Evolutionary conservation across 1,139 yeast genomes (phyloP).

Genomic region (Saccharomyces hybrid): DNA sequence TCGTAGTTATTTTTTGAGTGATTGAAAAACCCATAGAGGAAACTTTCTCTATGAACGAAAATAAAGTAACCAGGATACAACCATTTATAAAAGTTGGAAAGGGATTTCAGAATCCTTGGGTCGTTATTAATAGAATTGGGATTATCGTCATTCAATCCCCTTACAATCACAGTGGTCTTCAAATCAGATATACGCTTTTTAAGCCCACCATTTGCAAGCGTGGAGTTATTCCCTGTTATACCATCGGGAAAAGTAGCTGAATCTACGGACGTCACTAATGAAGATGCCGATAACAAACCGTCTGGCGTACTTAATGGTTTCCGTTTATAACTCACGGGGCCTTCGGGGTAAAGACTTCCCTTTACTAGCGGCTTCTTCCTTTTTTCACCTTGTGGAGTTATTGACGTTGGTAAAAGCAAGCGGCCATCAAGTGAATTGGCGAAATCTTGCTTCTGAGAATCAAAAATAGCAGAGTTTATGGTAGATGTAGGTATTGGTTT

Average conservation of each 20-base stretch:
- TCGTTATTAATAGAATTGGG: conserved; percentile 23
- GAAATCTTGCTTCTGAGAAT: background rate
- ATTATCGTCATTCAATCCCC: conserved; percentile 33
- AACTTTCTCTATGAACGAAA: conserved; percentile 60
- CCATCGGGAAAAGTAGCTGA: conserved; percentile 4
- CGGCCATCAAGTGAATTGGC: background rate
- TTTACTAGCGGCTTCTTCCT: conserved; percentile 22
- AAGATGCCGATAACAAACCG: conserved; percentile 7
- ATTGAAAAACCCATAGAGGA: conserved; percentile 48
- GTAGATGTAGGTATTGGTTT: background rate
- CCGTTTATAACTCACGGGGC: conserved; percentile 23
- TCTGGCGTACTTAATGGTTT: conserved; percentile 5
- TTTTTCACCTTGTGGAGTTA: conserved; percentile 3
- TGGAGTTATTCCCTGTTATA: background rate
- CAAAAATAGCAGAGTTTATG: background rate
- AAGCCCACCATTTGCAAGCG: background rate
- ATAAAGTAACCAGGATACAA: conserved; percentile 57
- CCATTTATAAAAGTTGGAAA: conserved; percentile 54
- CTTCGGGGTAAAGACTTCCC: conserved; percentile 30
- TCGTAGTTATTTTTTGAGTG: conserved; percentile 29
- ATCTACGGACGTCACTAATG: conserved; percentile 1
- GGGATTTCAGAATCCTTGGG: conserved; percentile 35
- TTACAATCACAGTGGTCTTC: conserved; percentile 28
- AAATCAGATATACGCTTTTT: conserved; percentile 28
- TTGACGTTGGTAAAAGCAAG: background rate